A percentile compares a stretch with the other conserved stretches of the same genome.
phyloP scores from a whole-genome alignment of 2,329 filamentous ascomycete species.

The Colletotrichum acutatum region DNA sequence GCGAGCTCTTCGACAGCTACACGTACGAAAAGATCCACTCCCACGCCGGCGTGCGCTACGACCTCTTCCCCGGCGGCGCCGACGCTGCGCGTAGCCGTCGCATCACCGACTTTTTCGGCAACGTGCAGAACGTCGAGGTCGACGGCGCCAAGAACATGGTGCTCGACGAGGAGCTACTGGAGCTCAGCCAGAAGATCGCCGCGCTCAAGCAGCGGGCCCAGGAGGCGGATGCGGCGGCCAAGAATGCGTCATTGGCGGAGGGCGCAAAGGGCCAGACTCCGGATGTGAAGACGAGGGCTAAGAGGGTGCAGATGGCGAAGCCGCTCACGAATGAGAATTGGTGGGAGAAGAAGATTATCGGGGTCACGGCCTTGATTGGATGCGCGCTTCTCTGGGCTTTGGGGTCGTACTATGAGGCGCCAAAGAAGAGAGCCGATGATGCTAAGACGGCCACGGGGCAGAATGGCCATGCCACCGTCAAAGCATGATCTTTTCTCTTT shows the following conservation, averaged over 20 bases:
- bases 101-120: constrained; percentile 97
- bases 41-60: constrained; percentile 90
- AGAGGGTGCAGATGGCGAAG: constrained; percentile 52
- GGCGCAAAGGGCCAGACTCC: constrained; percentile 16
- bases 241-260: constrained; percentile 34
- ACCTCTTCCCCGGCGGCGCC: constrained; percentile 90
- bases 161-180: constrained; percentile 79
- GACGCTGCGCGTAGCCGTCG: constrained; percentile 80
- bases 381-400: constrained; percentile 70
- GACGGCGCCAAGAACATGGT: constrained; percentile 70
- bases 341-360: constrained; percentile 73
- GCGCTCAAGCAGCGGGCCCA: constrained; percentile 61
- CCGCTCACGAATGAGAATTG: constrained; percentile 74
- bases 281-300: constrained; percentile 36
- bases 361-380: constrained; percentile 70
- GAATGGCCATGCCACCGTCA: constrained; percentile 10
- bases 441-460: background rate
- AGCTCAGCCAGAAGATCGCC: constrained; percentile 76
- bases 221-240: constrained; percentile 51
- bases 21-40: constrained; percentile 95
- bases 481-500: background rate
- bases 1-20: constrained; percentile 96
- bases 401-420: constrained; percentile 61
- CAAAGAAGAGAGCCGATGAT: constrained; percentile 28
- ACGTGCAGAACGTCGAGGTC: constrained; percentile 96